Percentiles rank a stretch among this genome's conserved stretches.
Evolutionary conservation across 2,329 filamentous ascomycete genomes (phyloP).

Genomic region (Colletotrichum liaoningense): DNA sequence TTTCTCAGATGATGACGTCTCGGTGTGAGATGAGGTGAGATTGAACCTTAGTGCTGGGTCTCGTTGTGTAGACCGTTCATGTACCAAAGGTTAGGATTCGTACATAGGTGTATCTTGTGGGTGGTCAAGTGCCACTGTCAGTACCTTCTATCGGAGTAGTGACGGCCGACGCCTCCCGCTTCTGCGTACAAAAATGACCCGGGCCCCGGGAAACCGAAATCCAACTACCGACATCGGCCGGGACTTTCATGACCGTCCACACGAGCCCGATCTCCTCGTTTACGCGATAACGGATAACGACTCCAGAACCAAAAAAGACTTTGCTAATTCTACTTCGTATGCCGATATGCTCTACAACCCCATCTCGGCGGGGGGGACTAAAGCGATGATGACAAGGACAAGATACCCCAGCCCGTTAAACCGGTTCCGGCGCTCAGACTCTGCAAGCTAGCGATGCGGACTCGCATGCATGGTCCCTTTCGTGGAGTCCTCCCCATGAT

Average conservation of each 20-base stretch:
- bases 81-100: no score
- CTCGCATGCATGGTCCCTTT: neutral
- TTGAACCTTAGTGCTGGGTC: no score
- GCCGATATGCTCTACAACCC: no score
- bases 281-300: no score
- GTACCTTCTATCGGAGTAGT: neutral
- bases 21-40: no score
- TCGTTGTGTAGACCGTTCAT: neutral
- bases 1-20: neutral
- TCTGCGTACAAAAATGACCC: neutral
- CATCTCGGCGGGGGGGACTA: neutral
- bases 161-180: neutral
- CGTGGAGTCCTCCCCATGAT: slow-evolving; percentile 14
- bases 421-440: neutral
- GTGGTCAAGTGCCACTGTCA: neutral
- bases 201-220: neutral
- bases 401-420: neutral
- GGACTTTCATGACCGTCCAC: neutral
- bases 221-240: slow-evolving; percentile 6
- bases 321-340: no score
- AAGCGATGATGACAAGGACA: neutral
- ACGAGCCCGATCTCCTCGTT: no score
- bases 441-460: neutral
- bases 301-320: no score
- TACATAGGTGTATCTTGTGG: neutral